Conservation (phyloP, 306 rosid species). For the Neltuma alba region DNA sequence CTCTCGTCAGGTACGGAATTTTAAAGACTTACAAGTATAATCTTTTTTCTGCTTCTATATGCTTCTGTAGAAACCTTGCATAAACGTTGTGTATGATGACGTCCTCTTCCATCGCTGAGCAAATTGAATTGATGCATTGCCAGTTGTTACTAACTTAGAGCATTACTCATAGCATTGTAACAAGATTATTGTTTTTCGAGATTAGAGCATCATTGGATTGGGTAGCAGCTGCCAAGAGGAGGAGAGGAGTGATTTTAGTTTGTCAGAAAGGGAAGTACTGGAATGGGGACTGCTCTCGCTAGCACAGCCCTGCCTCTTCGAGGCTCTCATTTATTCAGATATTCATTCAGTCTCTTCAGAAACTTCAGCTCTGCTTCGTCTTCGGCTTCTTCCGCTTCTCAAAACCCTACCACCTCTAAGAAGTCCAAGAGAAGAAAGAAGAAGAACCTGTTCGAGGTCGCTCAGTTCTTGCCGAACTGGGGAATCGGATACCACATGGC, state of each 20-base stretch:
- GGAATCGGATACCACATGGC: constrained; percentile 93
- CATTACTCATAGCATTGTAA: neutral
- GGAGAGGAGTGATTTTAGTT: neutral
- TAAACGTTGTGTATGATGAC: neutral
- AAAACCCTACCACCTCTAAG: constrained; percentile 44
- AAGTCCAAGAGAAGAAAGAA: constrained; percentile 78
- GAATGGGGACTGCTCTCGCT: constrained; percentile 61
- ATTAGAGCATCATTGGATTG: neutral
- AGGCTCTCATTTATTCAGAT: constrained; percentile 45
- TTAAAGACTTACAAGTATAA: neutral
- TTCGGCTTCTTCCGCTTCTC: constrained; percentile 36
- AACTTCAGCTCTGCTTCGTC: constrained; percentile 54
- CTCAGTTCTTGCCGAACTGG: constrained; percentile 91
- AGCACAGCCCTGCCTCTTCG: constrained; percentile 45
- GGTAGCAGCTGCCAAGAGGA: neutral
- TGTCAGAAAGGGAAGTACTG: neutral
- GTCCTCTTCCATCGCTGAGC: neutral
- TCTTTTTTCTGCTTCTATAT: neutral
- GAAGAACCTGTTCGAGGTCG: constrained; percentile 92
- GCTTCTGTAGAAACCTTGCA: neutral
- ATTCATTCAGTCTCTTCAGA: constrained; percentile 56
- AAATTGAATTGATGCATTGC: neutral
- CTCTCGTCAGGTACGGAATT: neutral
- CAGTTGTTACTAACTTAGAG: neutral
- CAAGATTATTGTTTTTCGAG: neutral